These are phyloP conservation scores for Magnaporthiopsis incrustans DNA, from an alignment of 2,329 filamentous ascomycete species.

Conservation along the genomic window DNA sequence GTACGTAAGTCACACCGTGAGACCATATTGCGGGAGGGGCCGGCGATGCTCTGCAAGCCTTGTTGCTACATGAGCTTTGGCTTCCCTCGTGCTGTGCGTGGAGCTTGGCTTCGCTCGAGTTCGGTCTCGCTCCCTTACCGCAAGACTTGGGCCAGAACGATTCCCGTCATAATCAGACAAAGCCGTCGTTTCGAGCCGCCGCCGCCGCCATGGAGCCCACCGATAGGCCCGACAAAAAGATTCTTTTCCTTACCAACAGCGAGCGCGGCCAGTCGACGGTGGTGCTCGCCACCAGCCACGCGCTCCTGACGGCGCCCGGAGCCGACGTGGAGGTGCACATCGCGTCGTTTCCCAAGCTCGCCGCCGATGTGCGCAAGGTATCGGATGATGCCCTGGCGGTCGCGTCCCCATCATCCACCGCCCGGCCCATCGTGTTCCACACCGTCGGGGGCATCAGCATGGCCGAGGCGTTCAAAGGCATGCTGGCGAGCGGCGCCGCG, in stretches of 20 bases:
- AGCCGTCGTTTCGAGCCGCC: too few relatives aligned
- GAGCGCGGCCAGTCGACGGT: slow-evolving; percentile 40
- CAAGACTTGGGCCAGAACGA: too few relatives aligned
- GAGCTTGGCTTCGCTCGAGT: not conserved
- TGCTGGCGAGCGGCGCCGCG: not conserved
- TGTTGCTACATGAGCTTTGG: not conserved
- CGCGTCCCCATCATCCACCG: not conserved
- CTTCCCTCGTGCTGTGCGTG: not conserved
- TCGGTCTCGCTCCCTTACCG: too few relatives aligned
- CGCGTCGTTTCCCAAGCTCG: slow-evolving; percentile 30
- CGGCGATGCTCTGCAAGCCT: not conserved
- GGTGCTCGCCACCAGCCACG: slow-evolving; percentile 32
- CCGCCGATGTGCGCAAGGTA: slow-evolving; percentile 9
- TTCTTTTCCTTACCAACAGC: slow-evolving; percentile 35
- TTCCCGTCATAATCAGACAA: too few relatives aligned
- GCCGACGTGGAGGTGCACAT: slow-evolving; percentile 33
- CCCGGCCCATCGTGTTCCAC: slow-evolving; percentile 20
- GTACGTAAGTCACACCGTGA: not conserved
- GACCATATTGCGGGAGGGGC: not conserved
- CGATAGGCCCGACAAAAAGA: slow-evolving; percentile 10
- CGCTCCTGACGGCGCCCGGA: slow-evolving; percentile 23
- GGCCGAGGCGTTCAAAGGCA: not conserved
- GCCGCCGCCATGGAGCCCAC: not conserved
- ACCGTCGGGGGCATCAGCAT: slow-evolving; percentile 8
- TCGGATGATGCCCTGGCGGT: not conserved